A percentile compares a stretch with the other conserved stretches of the same genome.
These are phyloP conservation scores for Pouteria glomerata DNA, from an alignment of 148 eudicot genomes.

Conservation along the genomic window DNA sequence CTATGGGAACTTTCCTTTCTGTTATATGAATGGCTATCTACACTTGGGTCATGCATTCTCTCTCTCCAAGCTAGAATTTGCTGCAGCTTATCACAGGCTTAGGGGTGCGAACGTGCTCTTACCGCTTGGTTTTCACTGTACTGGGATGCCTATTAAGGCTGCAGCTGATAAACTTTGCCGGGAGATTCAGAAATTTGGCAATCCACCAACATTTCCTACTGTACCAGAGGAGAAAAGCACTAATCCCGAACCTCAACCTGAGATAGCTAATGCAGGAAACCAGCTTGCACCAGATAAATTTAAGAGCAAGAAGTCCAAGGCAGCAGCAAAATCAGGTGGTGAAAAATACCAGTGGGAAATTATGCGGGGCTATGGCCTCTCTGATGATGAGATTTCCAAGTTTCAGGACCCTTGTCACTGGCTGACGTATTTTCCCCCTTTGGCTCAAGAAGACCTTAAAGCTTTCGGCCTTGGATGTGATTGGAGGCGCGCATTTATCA, in stretches of 20 bases:
- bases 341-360: conserved; percentile 74
- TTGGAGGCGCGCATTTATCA: conserved; percentile 72
- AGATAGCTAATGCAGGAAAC: conserved; percentile 30
- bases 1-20: no score
- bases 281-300: conserved; percentile 46
- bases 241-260: conserved; percentile 22
- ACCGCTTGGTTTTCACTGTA: no score
- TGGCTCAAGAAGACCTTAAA: conserved; percentile 66
- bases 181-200: conserved; percentile 57
- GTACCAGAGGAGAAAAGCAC: conserved; percentile 34
- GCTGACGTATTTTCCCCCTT: conserved; percentile 58
- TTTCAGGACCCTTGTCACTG: conserved; percentile 58
- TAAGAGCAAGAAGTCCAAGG: conserved; percentile 72
- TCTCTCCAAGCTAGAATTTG: no score
- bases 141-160: no score
- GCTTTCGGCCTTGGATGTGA: no score
- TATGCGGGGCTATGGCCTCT: conserved; percentile 66
- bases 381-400: conserved; percentile 49
- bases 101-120: no score
- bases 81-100: no score
- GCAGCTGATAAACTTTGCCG: no score
- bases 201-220: conserved; percentile 59
- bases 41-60: no score
- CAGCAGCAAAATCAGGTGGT: conserved; percentile 51
- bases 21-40: no score